Evolutionary conservation across 73 alveolate species (phyloP).

Genomic region (Tetrahymena borealis): DNA sequence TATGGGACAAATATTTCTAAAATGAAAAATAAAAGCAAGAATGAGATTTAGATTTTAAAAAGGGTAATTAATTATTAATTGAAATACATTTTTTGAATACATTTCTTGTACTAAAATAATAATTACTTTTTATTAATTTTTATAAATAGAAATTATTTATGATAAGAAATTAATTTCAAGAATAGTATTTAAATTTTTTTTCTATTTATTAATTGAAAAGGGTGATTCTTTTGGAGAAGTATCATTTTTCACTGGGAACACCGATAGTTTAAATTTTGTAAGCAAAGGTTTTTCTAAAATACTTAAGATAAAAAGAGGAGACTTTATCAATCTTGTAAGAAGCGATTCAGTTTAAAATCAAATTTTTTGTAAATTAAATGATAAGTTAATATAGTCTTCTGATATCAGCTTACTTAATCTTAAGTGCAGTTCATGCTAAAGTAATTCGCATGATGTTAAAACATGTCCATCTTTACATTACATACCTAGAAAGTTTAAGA

Average conservation of each 20-base stretch:
- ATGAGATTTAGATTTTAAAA: too few relatives aligned
- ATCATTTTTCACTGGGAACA: not conserved
- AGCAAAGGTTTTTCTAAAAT: not conserved
- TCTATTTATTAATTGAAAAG: not conserved
- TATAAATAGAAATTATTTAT: not conserved
- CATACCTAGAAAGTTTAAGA: not conserved
- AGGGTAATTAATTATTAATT: too few relatives aligned
- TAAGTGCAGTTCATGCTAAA: not conserved
- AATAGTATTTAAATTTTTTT: not conserved
- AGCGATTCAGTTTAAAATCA: not conserved
- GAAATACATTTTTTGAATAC: not conserved
- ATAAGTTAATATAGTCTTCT: not conserved
- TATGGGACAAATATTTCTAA: not conserved
- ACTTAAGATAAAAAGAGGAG: not conserved
- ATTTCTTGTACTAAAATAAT: too few relatives aligned
- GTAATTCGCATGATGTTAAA: not conserved
- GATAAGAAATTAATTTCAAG: not conserved
- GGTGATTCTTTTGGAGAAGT: not conserved
- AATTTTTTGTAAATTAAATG: not conserved
- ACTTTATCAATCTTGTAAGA: not conserved
- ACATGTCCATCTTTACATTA: not conserved
- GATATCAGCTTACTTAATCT: not conserved
- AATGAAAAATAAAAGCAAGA: too few relatives aligned
- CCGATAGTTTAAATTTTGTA: not conserved
- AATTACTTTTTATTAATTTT: too few relatives aligned